Percentiles rank a stretch among this genome's conserved stretches.
phyloP scores from a whole-genome alignment of 371 early-diverging fungal species.

The Catenaria anguillulae region DNA sequence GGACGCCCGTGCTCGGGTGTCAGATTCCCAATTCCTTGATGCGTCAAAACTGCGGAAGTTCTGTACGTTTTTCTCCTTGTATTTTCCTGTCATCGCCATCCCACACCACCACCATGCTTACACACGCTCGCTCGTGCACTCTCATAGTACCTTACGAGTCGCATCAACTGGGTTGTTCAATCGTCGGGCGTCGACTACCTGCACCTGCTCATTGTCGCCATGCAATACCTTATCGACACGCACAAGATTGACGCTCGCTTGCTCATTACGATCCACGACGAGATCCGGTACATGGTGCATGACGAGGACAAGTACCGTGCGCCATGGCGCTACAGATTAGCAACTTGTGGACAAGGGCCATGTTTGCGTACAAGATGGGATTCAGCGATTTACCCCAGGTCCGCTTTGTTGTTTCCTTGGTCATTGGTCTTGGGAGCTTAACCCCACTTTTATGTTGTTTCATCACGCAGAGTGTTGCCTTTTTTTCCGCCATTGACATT shows the following conservation, averaged over 20 bases:
- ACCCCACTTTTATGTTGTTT: neutral
- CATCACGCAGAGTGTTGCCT: conserved; percentile 57
- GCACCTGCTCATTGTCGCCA: conserved; percentile 79
- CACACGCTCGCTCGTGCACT: no score
- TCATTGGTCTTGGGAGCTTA: neutral
- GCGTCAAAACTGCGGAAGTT: conserved; percentile 42
- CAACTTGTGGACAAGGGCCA: conserved; percentile 83
- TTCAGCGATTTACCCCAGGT: conserved; percentile 78
- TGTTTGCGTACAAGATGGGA: conserved; percentile 73
- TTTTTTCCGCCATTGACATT: conserved; percentile 90
- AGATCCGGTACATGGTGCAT: conserved; percentile 73
- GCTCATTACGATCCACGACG: conserved; percentile 91
- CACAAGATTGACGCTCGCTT: conserved; percentile 70
- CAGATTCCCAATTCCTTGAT: conserved; percentile 72
- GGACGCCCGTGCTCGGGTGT: conserved; percentile 78
- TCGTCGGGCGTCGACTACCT: conserved; percentile 98
- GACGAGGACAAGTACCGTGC: conserved; percentile 62
- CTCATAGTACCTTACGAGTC: conserved; percentile 55
- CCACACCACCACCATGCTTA: neutral
- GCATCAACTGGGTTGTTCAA: conserved; percentile 96
- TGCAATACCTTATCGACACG: conserved; percentile 64
- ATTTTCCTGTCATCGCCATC: neutral
- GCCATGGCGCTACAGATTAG: conserved; percentile 75
- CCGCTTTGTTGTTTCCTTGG: conserved; percentile 7
- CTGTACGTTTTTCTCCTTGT: conserved; percentile 17